Evolutionary conservation across 2,329 filamentous ascomycete species (phyloP), one percentile per base, ranked within the genome.

Genomic region (Ampelomyces quisqualis): DNA sequence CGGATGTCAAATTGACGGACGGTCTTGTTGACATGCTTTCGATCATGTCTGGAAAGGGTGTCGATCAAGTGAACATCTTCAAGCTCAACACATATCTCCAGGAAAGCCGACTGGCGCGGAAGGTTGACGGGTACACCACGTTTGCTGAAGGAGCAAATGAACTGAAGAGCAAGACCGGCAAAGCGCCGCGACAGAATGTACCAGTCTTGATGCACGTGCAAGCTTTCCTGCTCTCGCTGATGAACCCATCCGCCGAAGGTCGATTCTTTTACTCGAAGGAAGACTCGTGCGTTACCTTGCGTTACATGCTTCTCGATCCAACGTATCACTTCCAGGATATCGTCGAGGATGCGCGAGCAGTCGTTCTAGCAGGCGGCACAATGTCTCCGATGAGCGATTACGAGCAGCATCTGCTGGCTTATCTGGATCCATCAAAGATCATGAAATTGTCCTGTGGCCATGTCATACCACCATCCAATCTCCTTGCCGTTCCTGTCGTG

Each of bases 311-410:
- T 4, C 79, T 98, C 1, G 93, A 95, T 21, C 91, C 93, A 0
- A 90, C 90, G 0, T 84, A 91, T 57, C 88, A 94, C 53, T 97
- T 98, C 68, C 85, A 85, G 6, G 86, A 90, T 8, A 86, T 97
- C 36, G 88, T 91, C 2, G 82, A 88, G 20, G 83, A 86, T 47
- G 89, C 93, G 0, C 79, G 90, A 43, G 88, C 91, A 2, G 86
- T 98, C 3, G 85, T 98, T 28, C 74, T 98, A 3, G 93, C 90
- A 0, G 93, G 93, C 43, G 93, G 93, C 15, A 98, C 93, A 18
- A 97, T 98, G 93, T 95, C 93, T 2, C 93, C 93, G 0, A 95
- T 97, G 73, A 80, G 85, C 17, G 93, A 97, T 70, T 98, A 95
- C 68, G 83, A 79, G 23, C 78, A 85, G 3, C 88, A 96, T 57